Base-by-base conservation (phyloP, 805 yeast genomes). In the Saturnispora sanitii region DNA sequence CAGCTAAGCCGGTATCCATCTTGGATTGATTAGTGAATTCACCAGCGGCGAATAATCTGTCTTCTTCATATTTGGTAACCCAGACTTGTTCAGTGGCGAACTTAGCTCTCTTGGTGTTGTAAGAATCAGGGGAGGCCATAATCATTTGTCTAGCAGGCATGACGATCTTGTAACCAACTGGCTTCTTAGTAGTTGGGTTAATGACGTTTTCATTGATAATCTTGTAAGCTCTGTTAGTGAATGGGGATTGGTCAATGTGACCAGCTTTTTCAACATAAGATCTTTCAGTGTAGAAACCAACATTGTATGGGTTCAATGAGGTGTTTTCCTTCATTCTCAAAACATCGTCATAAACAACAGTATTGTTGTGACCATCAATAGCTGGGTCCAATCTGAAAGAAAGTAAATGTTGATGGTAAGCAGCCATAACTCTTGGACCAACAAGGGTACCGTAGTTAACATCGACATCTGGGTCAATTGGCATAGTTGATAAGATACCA, bases 401-500 rank as follows among this genome's bases (percentile, higher is more conserved):
- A 52, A 82, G 66, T 56, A 82, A 70, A 64, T 82, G 94, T 65
- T 82, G 94, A 60, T 82, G 94, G 67, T 77, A 79, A 23, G 90
- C 79, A 39, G 94, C 94, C 73, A 80, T 72, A 42, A 79, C 87
- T 54, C 80, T 78, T 48, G 87, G 88, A 35, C 84, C 86, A 44
- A 82, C 80, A 48, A 71, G 69, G 28, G 87, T 82, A 53, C 87
- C 88, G 73, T 75, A 73, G 35, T 47, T 46, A 46, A 79, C 82
- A 41, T 64, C 69, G 45, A 70, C 71, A 54, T 71, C 77, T 49
- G 73, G 77, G 48, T 82, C 88, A 49, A 81, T 76, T 52, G 87
- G 86, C 81, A 79, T 81, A 44, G 94, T 82, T 27, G 90, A 82
- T 50, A 82, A 68, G 54, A 82, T 82, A 70, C 94, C 94, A 43